Evolutionary conservation across 106 monocot genomes (phyloP), one percentile per base, ranked within the genome.

Genomic region (Platanthera zijinensis): DNA sequence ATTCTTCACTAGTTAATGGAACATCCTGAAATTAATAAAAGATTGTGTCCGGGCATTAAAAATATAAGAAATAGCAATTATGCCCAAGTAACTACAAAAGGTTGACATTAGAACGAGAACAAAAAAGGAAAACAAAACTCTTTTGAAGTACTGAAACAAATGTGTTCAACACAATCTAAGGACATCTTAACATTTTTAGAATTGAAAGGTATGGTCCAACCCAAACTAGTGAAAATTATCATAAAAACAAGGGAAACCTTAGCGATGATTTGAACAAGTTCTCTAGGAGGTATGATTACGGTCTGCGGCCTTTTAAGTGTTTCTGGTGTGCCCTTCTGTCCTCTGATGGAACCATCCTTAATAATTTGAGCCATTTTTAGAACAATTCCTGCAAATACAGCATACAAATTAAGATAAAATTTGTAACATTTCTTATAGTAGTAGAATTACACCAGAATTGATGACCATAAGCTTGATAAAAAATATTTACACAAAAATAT

Each of bases 191-290:
- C 8, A 53, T 53, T 53, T 53, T 8, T 53, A 14, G 14, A 53
- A 14, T 8, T 5, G 48, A 13, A 78, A 74, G 6, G 19, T 57
- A 51, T 8, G 10, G 76, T 48, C 75, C 46, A 70, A 79, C 52
- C 75, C 46, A 70, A 50, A 72, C 19, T 18, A 50, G 49, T 39
- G 7, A 8, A 21, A n/a, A 72, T 72, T 72, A 72, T 48, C 61
- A 74, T 46, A 67, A 80, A 30, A 71, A 77, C 4, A 22, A 52
- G 51, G 10, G 59, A 56, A 79, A 97, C 97, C 97, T 99, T 92
- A 18, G 99, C 99, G 70, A 92, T 48, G 79, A 99, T 74, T 85
- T 99, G 94, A 73, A 94, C 92, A 82, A 99, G 72, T 73, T 95
- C 99, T 70, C 84, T 88, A 69, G 85, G 77, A 48, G 92, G 92